Evolutionary conservation across 441 rosid genomes (phyloP).

Genomic region (Syzygium syzygioides): DNA sequence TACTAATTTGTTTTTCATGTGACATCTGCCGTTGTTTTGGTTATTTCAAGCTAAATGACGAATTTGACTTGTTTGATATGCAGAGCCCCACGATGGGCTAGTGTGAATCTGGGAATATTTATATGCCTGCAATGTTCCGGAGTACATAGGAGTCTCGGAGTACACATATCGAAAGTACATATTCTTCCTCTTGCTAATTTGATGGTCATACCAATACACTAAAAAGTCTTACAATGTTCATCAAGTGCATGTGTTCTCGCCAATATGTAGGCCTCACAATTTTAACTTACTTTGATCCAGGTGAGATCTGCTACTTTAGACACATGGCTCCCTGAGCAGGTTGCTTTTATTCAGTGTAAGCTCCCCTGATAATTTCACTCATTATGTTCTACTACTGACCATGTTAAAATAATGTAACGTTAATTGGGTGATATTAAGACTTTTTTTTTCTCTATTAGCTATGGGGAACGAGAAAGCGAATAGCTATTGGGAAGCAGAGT

Average conservation of each 20-base stretch:
- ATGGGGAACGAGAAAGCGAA: conserved; percentile 21
- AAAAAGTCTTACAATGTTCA: neutral
- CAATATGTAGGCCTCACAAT: neutral
- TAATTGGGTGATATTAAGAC: neutral
- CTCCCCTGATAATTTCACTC: neutral
- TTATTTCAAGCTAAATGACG: neutral
- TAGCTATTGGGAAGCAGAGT: conserved; percentile 23
- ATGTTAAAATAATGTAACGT: neutral
- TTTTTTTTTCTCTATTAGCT: neutral
- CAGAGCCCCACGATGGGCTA: conserved; percentile 72
- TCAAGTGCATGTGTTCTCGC: neutral
- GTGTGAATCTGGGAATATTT: conserved; percentile 78
- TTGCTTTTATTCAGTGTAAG: conserved; percentile 9
- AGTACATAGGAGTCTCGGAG: conserved; percentile 75
- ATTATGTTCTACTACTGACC: neutral
- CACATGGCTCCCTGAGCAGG: conserved; percentile 16
- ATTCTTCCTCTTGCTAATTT: neutral
- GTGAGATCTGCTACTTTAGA: conserved; percentile 16
- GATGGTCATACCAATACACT: neutral
- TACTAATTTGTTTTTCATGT: neutral
- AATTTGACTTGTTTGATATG: neutral
- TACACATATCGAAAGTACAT: conserved; percentile 70
- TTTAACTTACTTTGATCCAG: neutral
- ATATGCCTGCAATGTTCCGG: conserved; percentile 87
- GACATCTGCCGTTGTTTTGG: neutral